Evolutionary conservation across 2,329 filamentous ascomycete genomes (phyloP), one percentile per base, ranked within the genome.

Genomic region (Colletotrichum phormii): DNA sequence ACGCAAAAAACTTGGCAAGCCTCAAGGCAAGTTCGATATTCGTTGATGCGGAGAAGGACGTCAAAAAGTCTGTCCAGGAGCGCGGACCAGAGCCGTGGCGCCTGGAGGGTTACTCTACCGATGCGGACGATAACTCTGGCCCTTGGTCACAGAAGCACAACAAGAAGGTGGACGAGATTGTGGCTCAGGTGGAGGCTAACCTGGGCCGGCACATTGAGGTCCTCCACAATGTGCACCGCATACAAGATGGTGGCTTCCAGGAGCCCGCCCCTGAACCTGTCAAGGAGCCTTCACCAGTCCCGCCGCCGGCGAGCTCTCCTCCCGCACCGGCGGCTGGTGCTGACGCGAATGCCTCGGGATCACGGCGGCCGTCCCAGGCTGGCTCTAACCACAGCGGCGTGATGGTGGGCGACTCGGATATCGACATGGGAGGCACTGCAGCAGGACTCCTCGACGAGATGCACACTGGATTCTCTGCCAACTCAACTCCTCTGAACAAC

Each of bases 191-290:
- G 1, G 94, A 98, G 83, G 85, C 87, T 63, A 85, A 90, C 2
- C 87, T 94, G n/a, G 91, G 91, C 22, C 91, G 91, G 67, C 91
- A 89, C 75, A 90, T 94, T 55, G 87, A 89, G 49, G 85, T 88
- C 31, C 89, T 93, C 65, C 89, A 91, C 62, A 87, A 89, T 29
- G 87, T 96, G 8, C 87, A 89, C 49, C 92, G 94, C 58, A 88
- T 97, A 55, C 91, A 97, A 78, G 93, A 94, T 77, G 95, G 95
- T 61, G 95, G 95, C 2, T 91, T 88, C 74, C 89, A 95, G 81
- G 90, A 94, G 74, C 88, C 87, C 7, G 84, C 83, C 5, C 86
- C 88, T 3, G 85, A 88, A 75, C 85, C 80, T 18, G 77, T 78
- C 33, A 77, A 75, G 13, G 80, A 81, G 37, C 76, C 76, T 6